Conservation (phyloP, 108 stramenopile genomes). For the Conticribra guillardii region DNA sequence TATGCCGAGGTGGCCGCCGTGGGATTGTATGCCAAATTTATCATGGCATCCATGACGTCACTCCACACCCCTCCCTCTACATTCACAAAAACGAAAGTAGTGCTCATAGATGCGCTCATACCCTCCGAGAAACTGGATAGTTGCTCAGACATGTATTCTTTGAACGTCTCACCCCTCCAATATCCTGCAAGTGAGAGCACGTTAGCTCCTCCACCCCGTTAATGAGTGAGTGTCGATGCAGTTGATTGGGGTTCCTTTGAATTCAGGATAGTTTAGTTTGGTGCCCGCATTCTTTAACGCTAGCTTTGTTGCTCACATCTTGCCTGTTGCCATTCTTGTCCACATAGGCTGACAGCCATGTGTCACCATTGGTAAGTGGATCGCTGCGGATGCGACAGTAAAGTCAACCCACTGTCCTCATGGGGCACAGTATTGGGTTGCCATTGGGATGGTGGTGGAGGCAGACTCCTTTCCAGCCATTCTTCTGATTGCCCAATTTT, state of each 20-base stretch:
- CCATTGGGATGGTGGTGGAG: not conserved
- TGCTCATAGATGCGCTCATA: not conserved
- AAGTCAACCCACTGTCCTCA: not conserved
- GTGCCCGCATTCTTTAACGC: not conserved
- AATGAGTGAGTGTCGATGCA: not conserved
- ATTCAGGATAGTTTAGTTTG: not conserved
- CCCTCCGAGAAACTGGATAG: not conserved
- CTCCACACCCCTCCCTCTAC: not conserved
- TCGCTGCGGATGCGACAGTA: not conserved
- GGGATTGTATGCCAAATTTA: not conserved
- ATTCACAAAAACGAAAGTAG: not conserved
- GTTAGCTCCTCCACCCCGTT: not conserved
- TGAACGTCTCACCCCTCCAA: not conserved
- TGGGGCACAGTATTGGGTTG: not conserved
- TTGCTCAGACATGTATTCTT: not conserved
- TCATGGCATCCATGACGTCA: not conserved
- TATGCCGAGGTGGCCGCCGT: too few species aligned
- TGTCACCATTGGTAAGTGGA: not conserved
- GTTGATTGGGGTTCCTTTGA: not conserved
- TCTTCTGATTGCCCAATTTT: constrained; percentile 11
- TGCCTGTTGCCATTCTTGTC: not conserved
- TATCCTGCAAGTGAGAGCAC: not conserved
- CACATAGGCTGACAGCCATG: not conserved
- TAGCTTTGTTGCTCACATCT: not conserved
- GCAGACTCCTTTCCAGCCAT: constrained; percentile 8